A percentile compares a stretch with the other conserved stretches of the same genome.
Conservation (phyloP, 257 asterid genomes). For the Petunia axillaris region DNA sequence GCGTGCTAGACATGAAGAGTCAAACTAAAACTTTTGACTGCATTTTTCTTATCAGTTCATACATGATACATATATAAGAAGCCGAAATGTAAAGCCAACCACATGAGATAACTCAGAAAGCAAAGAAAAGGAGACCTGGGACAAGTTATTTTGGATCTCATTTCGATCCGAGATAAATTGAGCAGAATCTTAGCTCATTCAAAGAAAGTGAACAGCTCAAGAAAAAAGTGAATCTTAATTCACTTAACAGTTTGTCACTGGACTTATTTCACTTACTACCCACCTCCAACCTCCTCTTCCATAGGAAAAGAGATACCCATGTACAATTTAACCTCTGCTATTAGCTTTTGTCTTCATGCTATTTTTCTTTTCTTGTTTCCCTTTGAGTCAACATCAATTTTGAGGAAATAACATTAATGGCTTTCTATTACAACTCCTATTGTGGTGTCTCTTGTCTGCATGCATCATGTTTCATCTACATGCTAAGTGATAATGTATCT, state of each 20-base stretch:
- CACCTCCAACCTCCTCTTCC: not conserved
- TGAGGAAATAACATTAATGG: not conserved
- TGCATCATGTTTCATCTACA: conserved; percentile 12
- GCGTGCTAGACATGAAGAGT: too few species aligned
- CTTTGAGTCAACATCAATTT: conserved; percentile 2
- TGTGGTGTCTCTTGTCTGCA: not conserved
- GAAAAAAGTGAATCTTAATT: conserved; percentile 7
- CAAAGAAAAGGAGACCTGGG: too few species aligned
- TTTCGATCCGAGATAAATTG: conserved; percentile 28
- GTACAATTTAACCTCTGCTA: not conserved
- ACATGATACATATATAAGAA: too few species aligned
- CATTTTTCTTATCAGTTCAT: too few species aligned
- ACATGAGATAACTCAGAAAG: too few species aligned
- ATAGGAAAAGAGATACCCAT: not conserved
- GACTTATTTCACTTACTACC: not conserved
- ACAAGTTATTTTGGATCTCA: conserved; percentile 25
- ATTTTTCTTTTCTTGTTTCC: not conserved
- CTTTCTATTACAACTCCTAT: not conserved
- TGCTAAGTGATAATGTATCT: too few species aligned
- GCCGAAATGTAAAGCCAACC: too few species aligned
- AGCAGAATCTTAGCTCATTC: conserved; percentile 7
- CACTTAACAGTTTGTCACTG: not conserved
- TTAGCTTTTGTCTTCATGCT: not conserved
- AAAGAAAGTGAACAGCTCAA: conserved; percentile 14
- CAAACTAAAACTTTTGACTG: too few species aligned